These are phyloP conservation scores for Penicillium dipodomyicola DNA, from an alignment of 495 filamentous ascomycete genomes.

Conservation along the genomic window DNA sequence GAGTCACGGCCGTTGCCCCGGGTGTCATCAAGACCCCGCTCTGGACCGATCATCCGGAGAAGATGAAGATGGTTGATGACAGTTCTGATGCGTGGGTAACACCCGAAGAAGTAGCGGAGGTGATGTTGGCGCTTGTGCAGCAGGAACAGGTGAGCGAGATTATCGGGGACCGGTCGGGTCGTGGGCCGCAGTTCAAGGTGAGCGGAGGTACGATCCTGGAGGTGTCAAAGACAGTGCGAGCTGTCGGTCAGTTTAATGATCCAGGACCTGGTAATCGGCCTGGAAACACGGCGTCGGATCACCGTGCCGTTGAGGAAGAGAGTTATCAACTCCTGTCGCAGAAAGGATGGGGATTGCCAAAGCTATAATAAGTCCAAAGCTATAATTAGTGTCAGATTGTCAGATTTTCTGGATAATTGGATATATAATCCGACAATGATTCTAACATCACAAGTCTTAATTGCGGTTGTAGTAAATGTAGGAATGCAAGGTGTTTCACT, in stretches of 20 bases:
- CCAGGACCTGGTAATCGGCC: slow-evolving; percentile 51
- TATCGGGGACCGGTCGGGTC: slow-evolving; percentile 40
- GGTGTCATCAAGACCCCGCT: slow-evolving; percentile 66
- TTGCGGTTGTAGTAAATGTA: neutral
- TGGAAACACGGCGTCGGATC: slow-evolving; percentile 49
- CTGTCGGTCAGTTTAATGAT: slow-evolving; percentile 54
- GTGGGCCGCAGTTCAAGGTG: slow-evolving; percentile 34
- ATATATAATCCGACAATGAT: neutral
- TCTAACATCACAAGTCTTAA: neutral
- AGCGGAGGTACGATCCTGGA: slow-evolving; percentile 57
- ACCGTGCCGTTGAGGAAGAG: slow-evolving; percentile 39
- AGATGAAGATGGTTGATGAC: slow-evolving; percentile 53
- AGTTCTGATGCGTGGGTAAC: slow-evolving; percentile 57
- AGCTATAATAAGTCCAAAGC: slow-evolving; percentile 20
- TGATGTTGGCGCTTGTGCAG: slow-evolving; percentile 61
- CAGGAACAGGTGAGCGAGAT: slow-evolving; percentile 44
- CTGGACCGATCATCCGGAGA: slow-evolving; percentile 68
- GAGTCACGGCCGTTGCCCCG: slow-evolving; percentile 65
- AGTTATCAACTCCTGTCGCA: slow-evolving; percentile 45
- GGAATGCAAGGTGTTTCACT: neutral
- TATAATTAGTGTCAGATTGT: slow-evolving; percentile 18
- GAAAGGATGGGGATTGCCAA: slow-evolving; percentile 41
- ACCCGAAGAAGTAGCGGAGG: slow-evolving; percentile 61
- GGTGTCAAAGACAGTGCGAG: slow-evolving; percentile 54
- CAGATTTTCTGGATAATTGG: neutral